phyloP scores from a whole-genome alignment of 2,329 filamentous ascomycete species.

The Xylariales sp. region DNA sequence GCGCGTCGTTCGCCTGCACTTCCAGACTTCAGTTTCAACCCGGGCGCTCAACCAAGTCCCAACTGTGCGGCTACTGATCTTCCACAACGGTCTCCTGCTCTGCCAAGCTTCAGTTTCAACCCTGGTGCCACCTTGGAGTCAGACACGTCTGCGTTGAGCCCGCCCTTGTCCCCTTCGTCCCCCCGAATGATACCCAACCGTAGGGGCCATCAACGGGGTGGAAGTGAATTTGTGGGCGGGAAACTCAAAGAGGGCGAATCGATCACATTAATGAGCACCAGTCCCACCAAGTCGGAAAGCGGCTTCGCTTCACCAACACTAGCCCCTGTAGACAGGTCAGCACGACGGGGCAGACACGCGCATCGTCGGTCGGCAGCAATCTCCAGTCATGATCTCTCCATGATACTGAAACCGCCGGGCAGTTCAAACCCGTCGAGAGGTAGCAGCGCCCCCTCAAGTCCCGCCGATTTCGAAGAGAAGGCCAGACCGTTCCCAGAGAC shows the following conservation, averaged over 20 bases:
- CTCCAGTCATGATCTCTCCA: constrained; percentile 75
- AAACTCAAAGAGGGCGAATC: constrained; percentile 55
- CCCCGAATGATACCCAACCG: constrained; percentile 47
- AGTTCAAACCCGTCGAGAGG: constrained; percentile 48
- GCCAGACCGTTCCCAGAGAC: constrained; percentile 19
- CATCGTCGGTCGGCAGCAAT: constrained; percentile 80
- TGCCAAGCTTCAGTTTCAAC: constrained; percentile 55
- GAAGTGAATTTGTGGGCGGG: constrained; percentile 82
- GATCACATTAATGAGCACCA: constrained; percentile 61
- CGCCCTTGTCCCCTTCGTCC: constrained; percentile 51
- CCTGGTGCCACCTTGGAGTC: constrained; percentile 32
- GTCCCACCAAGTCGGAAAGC: constrained; percentile 60
- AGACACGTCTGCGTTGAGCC: constrained; percentile 39
- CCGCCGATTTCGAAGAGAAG: constrained; percentile 40
- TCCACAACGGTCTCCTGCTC: constrained; percentile 32
- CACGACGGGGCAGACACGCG: constrained; percentile 61
- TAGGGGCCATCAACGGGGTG: constrained; percentile 74
- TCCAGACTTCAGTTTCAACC: constrained; percentile 29
- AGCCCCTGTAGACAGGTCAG: constrained; percentile 39
- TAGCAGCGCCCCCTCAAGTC: constrained; percentile 62
- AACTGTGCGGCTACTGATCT: constrained; percentile 25
- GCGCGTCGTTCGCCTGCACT: constrained; percentile 21
- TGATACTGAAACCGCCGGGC: constrained; percentile 59
- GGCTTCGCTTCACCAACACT: constrained; percentile 55
- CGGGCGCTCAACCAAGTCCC: constrained; percentile 26